Base-by-base conservation (phyloP, 352 stramenopile species). In the Pythium aristosporum region DNA sequence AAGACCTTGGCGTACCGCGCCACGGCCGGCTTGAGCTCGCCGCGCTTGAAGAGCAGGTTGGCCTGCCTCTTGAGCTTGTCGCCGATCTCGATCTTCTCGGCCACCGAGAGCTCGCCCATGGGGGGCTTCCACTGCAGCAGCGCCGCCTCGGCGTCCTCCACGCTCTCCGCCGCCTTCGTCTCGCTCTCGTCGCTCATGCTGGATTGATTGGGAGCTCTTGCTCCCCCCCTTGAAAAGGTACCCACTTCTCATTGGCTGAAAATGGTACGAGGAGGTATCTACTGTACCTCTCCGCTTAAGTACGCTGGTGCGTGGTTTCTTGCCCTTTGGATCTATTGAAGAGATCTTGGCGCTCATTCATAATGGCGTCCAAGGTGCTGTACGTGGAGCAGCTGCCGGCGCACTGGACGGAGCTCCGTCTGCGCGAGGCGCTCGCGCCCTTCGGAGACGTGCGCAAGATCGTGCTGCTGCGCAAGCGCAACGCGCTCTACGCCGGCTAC, bases 31-130 rank as follows among this genome's bases (percentile, higher is more conserved):
- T 85, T 83, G 59, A 77, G 57, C n/a, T 92, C 78, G 20, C 67
- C 68, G 28, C 74, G 66, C 62, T 87, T 80, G 50, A 92, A 86
- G 55, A 72, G 62, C 23, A 91, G 32, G 60, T 95, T 95, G 7
- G 79, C 86, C 65, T 93, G 82, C n/a, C 70, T 70, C 81, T 93
- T 95, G 56, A 95, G 74, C 47, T 72, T 73, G 67, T 93, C 79
- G 1, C 69, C 84, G 63, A 91, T 69, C 55, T 79, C 75, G 49
- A 95, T 67, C 67, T 95, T 95, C 42, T 93, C 84, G 10, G 57
- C 73, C 47, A 95, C 82, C 36, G 73, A 78, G 39, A 92, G 66
- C 28, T 56, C 41, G 2, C 81, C 83, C 59, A 95, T 76, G 48
- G 78, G 83, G 41, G 86, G 82, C 73, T 82, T 91, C 74, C 77